Base-by-base conservation (phyloP, 164 flowering plant genomes). In the grape (Vitis vinifera) region DNA sequence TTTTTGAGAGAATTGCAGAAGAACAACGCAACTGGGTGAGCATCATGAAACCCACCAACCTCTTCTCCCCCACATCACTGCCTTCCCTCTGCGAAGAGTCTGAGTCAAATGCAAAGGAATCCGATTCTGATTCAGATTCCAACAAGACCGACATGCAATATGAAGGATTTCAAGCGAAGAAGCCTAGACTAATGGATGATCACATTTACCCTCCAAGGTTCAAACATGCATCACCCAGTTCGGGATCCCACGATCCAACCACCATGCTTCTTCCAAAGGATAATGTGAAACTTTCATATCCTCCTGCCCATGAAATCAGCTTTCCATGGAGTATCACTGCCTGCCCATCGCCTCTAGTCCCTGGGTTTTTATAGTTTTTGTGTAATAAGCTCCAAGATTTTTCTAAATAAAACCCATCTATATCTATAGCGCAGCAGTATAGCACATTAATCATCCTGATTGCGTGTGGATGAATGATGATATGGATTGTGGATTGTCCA, bases 11-110 rank as follows among this genome's bases (percentile, higher is more conserved):
- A 68, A 80, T 81, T 15, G 61, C 69, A 8, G 82, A 81, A 3
- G 81, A 85, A 71, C 66, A 79, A 15, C 72, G 52, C 56, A 68
- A 44, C 51, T 13, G 68, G 8, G 64, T 56, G 11, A 53, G 69
- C 0, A 60, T 13, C 2, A 16, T 37, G 15, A 82, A 74, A 64
- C 53, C 76, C 17, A 68, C 49, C 65, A 83, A 73, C 67, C 66
- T 69, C 4, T 72, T 68, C 64, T 78, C 80, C 51, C 75, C 79
- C 9, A 30, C 6, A 11, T 79, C 90, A 37, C 67, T 82, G 62
- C 88, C 90, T 56, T 73, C 85, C 3, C 88, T 84, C 11, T 77
- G 80, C 31, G 89, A 86, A n/a, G 86, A 81, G 10, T 78, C 87
- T 4, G 91, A 86, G 10, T 81, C 85, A 55, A 80, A 77, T 52